Base-by-base conservation (phyloP, 345 rosid genomes). In the Litchi chinensis region DNA sequence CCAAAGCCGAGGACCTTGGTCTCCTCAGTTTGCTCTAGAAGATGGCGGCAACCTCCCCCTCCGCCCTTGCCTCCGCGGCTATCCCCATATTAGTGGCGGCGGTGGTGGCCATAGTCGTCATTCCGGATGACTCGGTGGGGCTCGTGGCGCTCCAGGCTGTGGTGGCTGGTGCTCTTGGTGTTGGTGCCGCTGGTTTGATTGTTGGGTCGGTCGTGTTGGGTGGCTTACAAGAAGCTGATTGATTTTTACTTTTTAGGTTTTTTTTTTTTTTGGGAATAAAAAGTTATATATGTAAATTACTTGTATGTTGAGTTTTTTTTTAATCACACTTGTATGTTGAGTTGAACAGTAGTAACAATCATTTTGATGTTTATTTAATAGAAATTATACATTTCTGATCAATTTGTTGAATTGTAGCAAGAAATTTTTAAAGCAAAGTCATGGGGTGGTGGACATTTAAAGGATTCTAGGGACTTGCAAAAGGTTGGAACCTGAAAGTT, bases 1-100 rank as follows among this genome's bases (percentile, higher is more conserved):
- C 97, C 5, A 96, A 93, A 82, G 98, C 99, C 0, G 99, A 95
- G 89, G 91, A 93, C 71, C 84, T 96, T 64, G 97, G 98, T 19
- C 87, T 96, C 5, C 85, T 96, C 79, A 93, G 98, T 79, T 81
- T 96, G 74, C 82, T 96, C 43, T 97, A 93, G 83, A 94, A 88
- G 37, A 60, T 80, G 5, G 95, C 89, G 0, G 79, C 88, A 15
- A 87, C 85, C 0, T 91, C 96, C 0, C 99, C 99, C 0, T 77
- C 99, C 0, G 76, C 85, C 4, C 78, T 95, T 11, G 98, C 99
- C 15, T 92, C 99, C 0, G 96, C 94, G 12, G 68, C 96, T 3
- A 86, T 95, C 56, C 99, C 99, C 0, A 82, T 80, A 21, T n/a
- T 89, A 16, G 85, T 91, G 78, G 99, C 96, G 19, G 99, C 99